These are phyloP conservation scores for Pleurotus giganteus DNA, from an alignment of 768 basidiomycete genomes.

Conservation along the genomic window DNA sequence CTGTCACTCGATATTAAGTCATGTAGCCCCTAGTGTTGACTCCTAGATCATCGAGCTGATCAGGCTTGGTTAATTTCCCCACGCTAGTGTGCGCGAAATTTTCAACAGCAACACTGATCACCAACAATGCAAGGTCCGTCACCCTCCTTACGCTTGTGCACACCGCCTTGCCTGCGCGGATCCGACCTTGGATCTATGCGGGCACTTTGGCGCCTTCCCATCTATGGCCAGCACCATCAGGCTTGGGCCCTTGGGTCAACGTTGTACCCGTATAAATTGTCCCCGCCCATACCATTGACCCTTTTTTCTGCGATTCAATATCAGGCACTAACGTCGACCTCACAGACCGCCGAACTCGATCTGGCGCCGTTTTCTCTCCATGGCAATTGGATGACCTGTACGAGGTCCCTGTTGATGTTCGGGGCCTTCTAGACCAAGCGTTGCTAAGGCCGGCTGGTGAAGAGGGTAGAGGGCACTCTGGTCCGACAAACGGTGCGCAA, in stretches of 20 bases:
- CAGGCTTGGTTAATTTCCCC: no score
- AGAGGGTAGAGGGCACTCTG: no score
- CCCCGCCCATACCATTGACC: neutral
- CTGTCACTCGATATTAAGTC: no score
- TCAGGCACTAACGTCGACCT: neutral
- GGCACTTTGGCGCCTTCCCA: neutral
- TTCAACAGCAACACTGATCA: neutral
- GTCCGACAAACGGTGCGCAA: no score
- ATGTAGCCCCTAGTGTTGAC: no score
- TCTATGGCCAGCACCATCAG: neutral
- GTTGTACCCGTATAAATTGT: neutral
- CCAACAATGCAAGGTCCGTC: neutral
- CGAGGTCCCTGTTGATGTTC: neutral
- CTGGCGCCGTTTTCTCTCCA: neutral
- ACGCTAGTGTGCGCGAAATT: no score
- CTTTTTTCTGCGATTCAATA: neutral
- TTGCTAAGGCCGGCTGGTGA: neutral
- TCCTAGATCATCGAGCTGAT: no score
- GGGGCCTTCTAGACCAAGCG: neutral
- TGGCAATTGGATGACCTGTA: neutral
- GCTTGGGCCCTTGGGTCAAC: neutral
- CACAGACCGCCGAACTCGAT: neutral
- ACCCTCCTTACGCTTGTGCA: neutral
- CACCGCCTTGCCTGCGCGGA: neutral
- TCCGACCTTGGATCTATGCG: slow-evolving; percentile 5